Evolutionary conservation across 305 asterid genomes (phyloP).

Genomic region (Plantago rigida): DNA sequence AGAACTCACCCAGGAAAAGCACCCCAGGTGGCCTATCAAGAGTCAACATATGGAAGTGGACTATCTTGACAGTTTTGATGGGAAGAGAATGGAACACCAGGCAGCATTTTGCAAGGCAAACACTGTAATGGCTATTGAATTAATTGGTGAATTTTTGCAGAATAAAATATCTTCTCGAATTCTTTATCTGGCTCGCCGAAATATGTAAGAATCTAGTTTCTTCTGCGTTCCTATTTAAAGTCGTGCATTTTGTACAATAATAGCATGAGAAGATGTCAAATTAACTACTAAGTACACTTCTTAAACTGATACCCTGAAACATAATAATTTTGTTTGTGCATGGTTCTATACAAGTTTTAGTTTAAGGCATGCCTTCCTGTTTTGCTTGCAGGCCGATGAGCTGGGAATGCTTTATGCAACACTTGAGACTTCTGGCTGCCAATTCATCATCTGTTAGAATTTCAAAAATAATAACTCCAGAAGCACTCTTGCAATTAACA

Average conservation of each 20-base stretch:
- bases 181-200: conserved; percentile 67
- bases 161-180: conserved; percentile 59
- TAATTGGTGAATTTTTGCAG: conserved; percentile 67
- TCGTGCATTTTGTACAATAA: conserved; percentile 16
- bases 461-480: conserved; percentile 67
- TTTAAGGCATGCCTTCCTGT: conserved; percentile 22
- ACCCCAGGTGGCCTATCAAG: conserved; percentile 60
- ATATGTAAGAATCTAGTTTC: conserved; percentile 55
- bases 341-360: conserved; percentile 21
- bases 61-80: conserved; percentile 48
- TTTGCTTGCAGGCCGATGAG: conserved; percentile 54
- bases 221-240: conserved; percentile 13
- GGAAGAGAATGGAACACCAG: conserved; percentile 49
- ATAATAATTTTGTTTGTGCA: conserved; percentile 19
- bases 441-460: conserved; percentile 69
- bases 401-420: conserved; percentile 63
- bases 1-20: conserved; percentile 63
- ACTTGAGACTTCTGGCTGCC: conserved; percentile 58
- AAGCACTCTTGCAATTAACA: conserved; percentile 67
- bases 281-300: conserved; percentile 1
- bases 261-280: conserved; percentile 1
- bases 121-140: conserved; percentile 68
- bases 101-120: conserved; percentile 59
- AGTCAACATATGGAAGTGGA: conserved; percentile 74
- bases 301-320: conserved; percentile 19